Percentiles rank a stretch among this genome's conserved stretches.
Conservation (phyloP, 78 protist genomes). For the Dictyostelium purpureum region DNA sequence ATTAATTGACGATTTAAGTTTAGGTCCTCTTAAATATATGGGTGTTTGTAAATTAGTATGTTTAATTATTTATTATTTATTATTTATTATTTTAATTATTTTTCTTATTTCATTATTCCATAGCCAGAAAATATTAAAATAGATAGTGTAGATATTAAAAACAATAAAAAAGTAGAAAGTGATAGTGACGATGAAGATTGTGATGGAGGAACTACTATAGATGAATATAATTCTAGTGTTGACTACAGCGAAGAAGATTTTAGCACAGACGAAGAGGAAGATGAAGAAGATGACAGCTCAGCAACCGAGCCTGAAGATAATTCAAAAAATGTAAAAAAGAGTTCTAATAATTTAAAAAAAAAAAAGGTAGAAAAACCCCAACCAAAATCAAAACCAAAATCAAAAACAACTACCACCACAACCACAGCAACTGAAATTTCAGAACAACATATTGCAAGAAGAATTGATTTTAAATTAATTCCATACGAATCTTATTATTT, state of each 20-base stretch:
- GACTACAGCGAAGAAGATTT: background rate
- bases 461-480: constrained; percentile 52
- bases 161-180: background rate
- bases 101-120: too few relatives aligned
- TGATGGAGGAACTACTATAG: background rate
- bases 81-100: too few relatives aligned
- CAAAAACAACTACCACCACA: background rate
- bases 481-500: constrained; percentile 65
- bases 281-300: background rate
- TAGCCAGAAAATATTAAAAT: too few relatives aligned
- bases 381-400: background rate
- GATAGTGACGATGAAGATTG: background rate
- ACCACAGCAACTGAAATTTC: background rate
- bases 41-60: constrained; percentile 36
- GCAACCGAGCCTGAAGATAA: constrained; percentile 38
- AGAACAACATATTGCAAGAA: background rate
- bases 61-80: background rate
- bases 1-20: constrained; percentile 46
- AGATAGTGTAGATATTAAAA: background rate
- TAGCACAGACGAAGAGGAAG: background rate
- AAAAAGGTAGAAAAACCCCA: background rate
- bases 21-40: constrained; percentile 68
- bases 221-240: background rate
- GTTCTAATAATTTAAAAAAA: background rate
- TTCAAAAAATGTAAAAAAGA: background rate